Evolutionary conservation across 192 early-diverging fungal genomes (phyloP), one percentile per base, ranked within the genome.

Genomic region (Powellomyces hirtus): DNA sequence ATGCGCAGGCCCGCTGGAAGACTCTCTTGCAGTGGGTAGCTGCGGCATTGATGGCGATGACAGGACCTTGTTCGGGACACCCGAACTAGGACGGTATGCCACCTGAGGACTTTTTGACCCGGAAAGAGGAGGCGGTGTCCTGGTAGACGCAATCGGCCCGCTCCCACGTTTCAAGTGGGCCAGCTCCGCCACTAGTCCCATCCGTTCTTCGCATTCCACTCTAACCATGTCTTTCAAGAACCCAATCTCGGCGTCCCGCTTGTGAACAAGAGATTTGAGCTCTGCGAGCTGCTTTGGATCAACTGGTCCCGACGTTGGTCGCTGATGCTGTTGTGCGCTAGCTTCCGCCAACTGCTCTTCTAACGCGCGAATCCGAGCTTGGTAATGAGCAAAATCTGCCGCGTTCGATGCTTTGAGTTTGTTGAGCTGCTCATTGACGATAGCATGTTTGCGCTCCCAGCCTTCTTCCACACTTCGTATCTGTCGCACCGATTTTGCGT

Each of bases 131-230:
- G 34, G 37, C 11, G 27, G 50, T 6, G 53, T 33, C 24, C 14
- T 38, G 30, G 44, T 29, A 5, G 44, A 29, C n/a, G 49, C 20
- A n/a, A n/a, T n/a, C n/a, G n/a, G n/a, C 62, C 24, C n/a, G 8
- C 30, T 30, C 51, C 64, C 51, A 27, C 67, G 56, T 26, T 61
- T 45, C 1, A 69, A 18, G 27, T 60, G 55, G 4, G 45, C 75
- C 14, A 83, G 68, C 56, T 51, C 63, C 11, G 77, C 76, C 1
- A 84, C 65, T n/a, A 84, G 42, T 34, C 60, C 75, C 82, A 84
- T 84, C 14, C 82, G 38, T 60, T 84, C 82, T 55, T 84, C 82
- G 57, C 82, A 84, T 56, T 84, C 82, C 4, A 84, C 38, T 40
- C 79, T 65, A 11, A 84, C 74, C 33, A 77, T 84, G 22, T 84